Evolutionary conservation across 2,329 filamentous ascomycete species (phyloP).

Genomic region (Diaporthe ilicicola): DNA sequence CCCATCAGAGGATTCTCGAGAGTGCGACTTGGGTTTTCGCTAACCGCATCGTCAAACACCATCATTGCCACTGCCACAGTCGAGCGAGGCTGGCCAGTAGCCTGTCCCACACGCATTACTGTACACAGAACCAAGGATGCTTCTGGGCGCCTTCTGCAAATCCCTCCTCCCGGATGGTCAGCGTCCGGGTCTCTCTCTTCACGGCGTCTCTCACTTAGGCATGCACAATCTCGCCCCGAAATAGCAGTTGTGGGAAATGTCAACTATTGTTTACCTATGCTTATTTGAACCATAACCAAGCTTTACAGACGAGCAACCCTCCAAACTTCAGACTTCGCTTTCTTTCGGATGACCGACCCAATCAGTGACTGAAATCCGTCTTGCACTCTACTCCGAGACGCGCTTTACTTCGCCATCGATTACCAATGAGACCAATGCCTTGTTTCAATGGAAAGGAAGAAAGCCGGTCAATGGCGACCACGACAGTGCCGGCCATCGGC

Average conservation of each 20-base stretch:
- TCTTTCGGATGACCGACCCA: background rate
- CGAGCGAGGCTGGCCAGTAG: background rate
- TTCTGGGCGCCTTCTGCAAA: background rate
- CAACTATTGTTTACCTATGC: background rate
- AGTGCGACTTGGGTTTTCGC: background rate
- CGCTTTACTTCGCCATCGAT: background rate
- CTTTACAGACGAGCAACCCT: background rate
- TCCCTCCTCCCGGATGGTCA: background rate
- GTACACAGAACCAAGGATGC: background rate
- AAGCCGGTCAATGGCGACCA: background rate
- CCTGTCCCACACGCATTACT: background rate
- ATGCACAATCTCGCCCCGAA: conserved; percentile 17
- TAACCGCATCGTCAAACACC: background rate
- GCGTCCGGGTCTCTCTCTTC: conserved; percentile 7
- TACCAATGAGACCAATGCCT: background rate
- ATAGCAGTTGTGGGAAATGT: conserved; percentile 14
- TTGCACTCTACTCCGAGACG: background rate
- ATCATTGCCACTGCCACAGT: background rate
- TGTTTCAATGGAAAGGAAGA: background rate
- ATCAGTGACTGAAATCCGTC: background rate
- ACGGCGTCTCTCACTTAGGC: background rate
- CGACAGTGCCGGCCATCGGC: background rate
- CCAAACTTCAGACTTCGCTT: background rate
- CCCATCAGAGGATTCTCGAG: background rate
- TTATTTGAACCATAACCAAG: background rate